Conservation (phyloP, 371 early-diverging fungal species). For the Rhizomucor pusillus region DNA sequence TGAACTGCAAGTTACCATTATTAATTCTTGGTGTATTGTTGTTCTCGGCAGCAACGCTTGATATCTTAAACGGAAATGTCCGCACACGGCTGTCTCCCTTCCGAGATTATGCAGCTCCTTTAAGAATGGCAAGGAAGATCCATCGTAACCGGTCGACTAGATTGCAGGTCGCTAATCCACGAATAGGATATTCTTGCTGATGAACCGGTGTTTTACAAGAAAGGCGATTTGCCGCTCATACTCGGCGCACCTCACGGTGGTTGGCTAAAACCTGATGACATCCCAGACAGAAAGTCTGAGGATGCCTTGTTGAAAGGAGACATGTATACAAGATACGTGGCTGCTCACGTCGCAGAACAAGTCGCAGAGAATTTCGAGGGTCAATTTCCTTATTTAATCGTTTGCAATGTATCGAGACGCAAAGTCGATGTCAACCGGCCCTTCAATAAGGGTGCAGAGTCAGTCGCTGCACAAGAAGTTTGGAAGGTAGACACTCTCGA, state of each 20-base stretch:
- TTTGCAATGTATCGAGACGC: slow-evolving; percentile 7
- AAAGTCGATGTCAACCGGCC: slow-evolving; percentile 18
- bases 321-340: slow-evolving; percentile 8
- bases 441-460: slow-evolving; percentile 4
- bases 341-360: slow-evolving; percentile 3
- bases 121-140: too few relatives aligned
- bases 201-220: neutral
- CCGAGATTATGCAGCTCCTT: too few relatives aligned
- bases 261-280: neutral
- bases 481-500: slow-evolving; percentile 13
- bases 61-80: too few relatives aligned
- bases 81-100: too few relatives aligned
- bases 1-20: too few relatives aligned
- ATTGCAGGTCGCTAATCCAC: too few relatives aligned
- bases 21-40: too few relatives aligned
- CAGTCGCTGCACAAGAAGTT: slow-evolving; percentile 4
- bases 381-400: slow-evolving; percentile 4
- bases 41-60: too few relatives aligned
- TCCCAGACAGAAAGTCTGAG: slow-evolving; percentile 6
- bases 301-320: slow-evolving; percentile 4
- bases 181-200: too few relatives aligned
- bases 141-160: too few relatives aligned
- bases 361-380: slow-evolving; percentile 1
- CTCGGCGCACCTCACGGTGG: slow-evolving; percentile 17
- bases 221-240: slow-evolving; percentile 8